Base-by-base conservation (phyloP, 352 stramenopile species). In the Plasmopara viticola region DNA sequence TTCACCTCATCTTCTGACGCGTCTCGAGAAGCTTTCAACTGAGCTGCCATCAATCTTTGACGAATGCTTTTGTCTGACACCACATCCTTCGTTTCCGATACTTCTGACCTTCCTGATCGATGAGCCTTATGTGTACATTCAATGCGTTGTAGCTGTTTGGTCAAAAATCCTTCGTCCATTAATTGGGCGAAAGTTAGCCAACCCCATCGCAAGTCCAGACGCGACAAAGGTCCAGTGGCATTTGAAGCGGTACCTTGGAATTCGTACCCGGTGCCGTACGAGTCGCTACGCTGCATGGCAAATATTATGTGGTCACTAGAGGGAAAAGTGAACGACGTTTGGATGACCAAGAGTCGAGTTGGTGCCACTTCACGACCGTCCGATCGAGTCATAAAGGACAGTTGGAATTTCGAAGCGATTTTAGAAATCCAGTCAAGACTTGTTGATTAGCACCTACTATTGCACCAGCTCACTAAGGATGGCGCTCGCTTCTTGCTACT, bases 151-250 rank as follows among this genome's bases (percentile, higher is more conserved):
- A 84, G 44, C 49, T 92, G 77, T 48, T 87, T 84, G 25, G 54
- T 62, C 30, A 92, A 57, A 28, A 90, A 92, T 40, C 79, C 74
- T 18, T 86, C 76, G 43, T 90, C 71, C 17, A 60, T 58, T 29
- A 90, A 63, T 44, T 88, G 78, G 5, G 72, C 74, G 38, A 86
- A 68, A 7, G 61, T 58, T 17, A 92, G 55, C n/a, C 75, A 68
- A n/a, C 68, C 61, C 81, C 81, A 92, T 7, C 77, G 76, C 52
- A 79, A 40, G 55, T 90, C 78, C 17, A 66, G 51, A n/a, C 81
- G 74, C 31, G 31, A 35, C 31, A 35, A 12, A 5, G 31, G 6
- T 29, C 6, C 29, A 40, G 35, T 39, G 7, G 18, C n/a, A 38
- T 48, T 41, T 9, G 18, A 34, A 30, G 40, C 9, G 42, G 25